These are phyloP conservation scores for Pleurotus tuber-regium DNA, from an alignment of 768 basidiomycete genomes.

Conservation along the genomic window DNA sequence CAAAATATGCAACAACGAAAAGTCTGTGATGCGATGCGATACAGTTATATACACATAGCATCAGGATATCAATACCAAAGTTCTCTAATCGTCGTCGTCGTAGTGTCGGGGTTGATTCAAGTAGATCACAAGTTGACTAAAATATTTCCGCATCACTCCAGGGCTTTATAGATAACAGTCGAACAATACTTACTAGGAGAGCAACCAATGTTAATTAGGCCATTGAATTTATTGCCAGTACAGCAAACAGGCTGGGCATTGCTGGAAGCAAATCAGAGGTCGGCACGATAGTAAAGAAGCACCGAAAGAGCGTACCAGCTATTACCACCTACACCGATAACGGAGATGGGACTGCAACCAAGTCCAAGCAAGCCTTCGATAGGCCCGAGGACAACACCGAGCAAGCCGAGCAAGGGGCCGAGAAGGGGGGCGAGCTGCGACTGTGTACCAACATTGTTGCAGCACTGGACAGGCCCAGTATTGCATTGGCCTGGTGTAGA, in stretches of 20 bases:
- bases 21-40: too few species aligned
- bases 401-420: conserved; percentile 22
- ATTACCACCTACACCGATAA: conserved; percentile 32
- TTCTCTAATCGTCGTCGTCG: not conserved
- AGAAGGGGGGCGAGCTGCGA: conserved; percentile 11
- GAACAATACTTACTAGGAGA: conserved; percentile 32
- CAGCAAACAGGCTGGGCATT: conserved; percentile 44
- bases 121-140: conserved; percentile 3
- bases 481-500: conserved; percentile 28
- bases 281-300: not conserved
- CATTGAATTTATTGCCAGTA: conserved; percentile 39
- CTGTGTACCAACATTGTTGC: conserved; percentile 28
- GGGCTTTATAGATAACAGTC: too few species aligned
- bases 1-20: not conserved
- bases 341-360: conserved; percentile 34
- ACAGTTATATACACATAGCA: too few species aligned
- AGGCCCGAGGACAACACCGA: conserved; percentile 28
- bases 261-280: conserved; percentile 21
- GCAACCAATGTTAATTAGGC: conserved; percentile 42
- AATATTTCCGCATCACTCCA: too few species aligned
- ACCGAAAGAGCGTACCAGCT: conserved; percentile 23
- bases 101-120: not conserved
- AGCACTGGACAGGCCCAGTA: conserved; percentile 44
- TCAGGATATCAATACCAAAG: too few species aligned
- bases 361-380: conserved; percentile 28